Conservation (phyloP, 306 rosid genomes). For the Quercus rubra region DNA sequence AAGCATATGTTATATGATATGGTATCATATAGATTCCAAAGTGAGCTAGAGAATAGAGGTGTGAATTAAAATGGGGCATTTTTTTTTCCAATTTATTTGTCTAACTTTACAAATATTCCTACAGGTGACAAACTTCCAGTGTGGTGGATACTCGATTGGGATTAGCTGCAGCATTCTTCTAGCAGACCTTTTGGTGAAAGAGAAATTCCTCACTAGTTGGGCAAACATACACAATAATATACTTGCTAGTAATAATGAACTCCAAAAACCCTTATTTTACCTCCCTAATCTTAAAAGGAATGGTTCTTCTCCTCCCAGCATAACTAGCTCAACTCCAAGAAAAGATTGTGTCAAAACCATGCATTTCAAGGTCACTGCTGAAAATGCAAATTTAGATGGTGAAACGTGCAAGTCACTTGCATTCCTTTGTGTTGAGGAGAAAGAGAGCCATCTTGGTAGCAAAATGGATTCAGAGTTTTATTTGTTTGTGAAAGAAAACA, state of each 20-base stretch:
- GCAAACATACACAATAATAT: conserved; percentile 38
- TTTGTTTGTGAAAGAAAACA: conserved; percentile 25
- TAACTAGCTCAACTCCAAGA: conserved; percentile 21
- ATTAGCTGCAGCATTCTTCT: conserved; percentile 60
- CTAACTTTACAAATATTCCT: too few relatives aligned
- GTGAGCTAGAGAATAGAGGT: too few relatives aligned
- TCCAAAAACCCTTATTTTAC: conserved; percentile 30
- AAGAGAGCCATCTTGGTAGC: conserved; percentile 20
- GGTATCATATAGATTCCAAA: too few relatives aligned
- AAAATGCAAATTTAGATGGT: not conserved
- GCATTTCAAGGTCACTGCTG: conserved; percentile 26
- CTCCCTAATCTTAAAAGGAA: conserved; percentile 1
- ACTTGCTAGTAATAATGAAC: conserved; percentile 3
- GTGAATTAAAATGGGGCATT: too few relatives aligned
- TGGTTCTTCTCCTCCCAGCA: not conserved
- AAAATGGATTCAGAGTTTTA: conserved; percentile 22
- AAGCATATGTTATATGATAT: too few relatives aligned
- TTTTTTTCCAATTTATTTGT: not conserved
- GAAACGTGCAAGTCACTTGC: conserved; percentile 21
- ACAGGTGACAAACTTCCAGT: conserved; percentile 51
- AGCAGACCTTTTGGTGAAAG: conserved; percentile 39
- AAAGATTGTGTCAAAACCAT: conserved; percentile 26
- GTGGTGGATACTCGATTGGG: conserved; percentile 64
- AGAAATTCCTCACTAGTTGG: conserved; percentile 53
- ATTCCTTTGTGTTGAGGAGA: conserved; percentile 41